These are phyloP conservation scores for Russula vinacea DNA, from an alignment of 768 basidiomycete genomes.

Conservation along the genomic window DNA sequence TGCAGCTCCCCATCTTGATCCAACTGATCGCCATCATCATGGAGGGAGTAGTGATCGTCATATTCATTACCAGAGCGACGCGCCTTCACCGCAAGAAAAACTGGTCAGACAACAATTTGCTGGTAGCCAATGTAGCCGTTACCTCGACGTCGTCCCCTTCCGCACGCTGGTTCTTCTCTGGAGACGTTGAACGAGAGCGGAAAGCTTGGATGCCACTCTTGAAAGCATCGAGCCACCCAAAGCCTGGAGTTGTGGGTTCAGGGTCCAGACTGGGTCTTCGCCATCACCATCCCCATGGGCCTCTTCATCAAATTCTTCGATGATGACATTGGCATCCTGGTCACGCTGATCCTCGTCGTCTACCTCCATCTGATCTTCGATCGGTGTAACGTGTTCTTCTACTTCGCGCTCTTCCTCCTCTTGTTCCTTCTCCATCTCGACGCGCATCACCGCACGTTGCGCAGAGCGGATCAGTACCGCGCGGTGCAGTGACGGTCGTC, in stretches of 20 bases:
- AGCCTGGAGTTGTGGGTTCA: constrained; percentile 34
- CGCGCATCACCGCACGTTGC: constrained; percentile 53
- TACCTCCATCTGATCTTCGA: constrained; percentile 29
- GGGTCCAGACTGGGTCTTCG: constrained; percentile 32
- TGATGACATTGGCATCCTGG: constrained; percentile 20
- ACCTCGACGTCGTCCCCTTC: constrained; percentile 17
- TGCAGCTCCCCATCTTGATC: constrained; percentile 25
- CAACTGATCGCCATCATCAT: constrained; percentile 34
- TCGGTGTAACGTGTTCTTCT: constrained; percentile 20
- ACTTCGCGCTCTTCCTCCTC: constrained; percentile 43
- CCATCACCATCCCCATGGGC: constrained; percentile 34
- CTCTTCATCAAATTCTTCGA: constrained; percentile 22
- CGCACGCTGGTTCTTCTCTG: constrained; percentile 29
- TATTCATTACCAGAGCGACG: constrained; percentile 25
- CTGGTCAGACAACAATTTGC: background rate
- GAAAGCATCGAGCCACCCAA: constrained; percentile 38
- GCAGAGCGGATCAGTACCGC: constrained; percentile 70
- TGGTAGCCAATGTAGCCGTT: background rate
- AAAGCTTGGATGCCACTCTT: constrained; percentile 36
- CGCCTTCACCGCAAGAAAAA: constrained; percentile 2
- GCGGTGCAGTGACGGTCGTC: constrained; percentile 56
- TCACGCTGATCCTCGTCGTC: constrained; percentile 23
- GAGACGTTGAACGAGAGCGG: constrained; percentile 33
- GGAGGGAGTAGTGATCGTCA: constrained; percentile 13
- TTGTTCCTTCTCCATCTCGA: constrained; percentile 51